A percentile compares a stretch with the other conserved stretches of the same genome.
Evolutionary conservation across 2,329 filamentous ascomycete genomes (phyloP).

Genomic region (Catunica adiposa): DNA sequence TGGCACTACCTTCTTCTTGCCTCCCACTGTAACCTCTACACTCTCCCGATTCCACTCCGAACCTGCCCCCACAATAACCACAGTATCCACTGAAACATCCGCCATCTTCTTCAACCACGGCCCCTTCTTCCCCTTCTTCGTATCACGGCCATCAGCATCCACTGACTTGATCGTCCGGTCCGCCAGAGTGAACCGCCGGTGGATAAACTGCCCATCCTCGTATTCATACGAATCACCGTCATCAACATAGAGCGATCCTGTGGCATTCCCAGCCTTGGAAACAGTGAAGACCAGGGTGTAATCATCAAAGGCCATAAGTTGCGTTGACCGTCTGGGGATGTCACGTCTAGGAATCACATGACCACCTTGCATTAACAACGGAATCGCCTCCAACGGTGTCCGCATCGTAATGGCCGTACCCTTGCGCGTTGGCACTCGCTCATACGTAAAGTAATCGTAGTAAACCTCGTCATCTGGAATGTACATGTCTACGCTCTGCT

Average conservation of each 20-base stretch:
- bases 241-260: constrained; percentile 76
- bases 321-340: constrained; percentile 65
- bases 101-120: constrained; percentile 67
- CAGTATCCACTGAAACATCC: constrained; percentile 62
- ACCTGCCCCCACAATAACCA: constrained; percentile 69
- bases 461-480: constrained; percentile 79
- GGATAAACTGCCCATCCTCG: constrained; percentile 70
- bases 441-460: constrained; percentile 90
- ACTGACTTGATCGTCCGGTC: constrained; percentile 46
- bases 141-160: constrained; percentile 42
- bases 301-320: constrained; percentile 85
- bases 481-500: constrained; percentile 60
- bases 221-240: constrained; percentile 90
- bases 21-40: constrained; percentile 38
- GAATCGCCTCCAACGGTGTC: constrained; percentile 72
- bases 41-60: constrained; percentile 49
- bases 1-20: constrained; percentile 38
- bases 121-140: constrained; percentile 41
- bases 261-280: constrained; percentile 34
- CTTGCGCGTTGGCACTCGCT: constrained; percentile 49
- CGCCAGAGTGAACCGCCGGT: constrained; percentile 59
- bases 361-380: constrained; percentile 80
- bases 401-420: constrained; percentile 53
- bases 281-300: constrained; percentile 70
- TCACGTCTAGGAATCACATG: constrained; percentile 87